Conservation (phyloP, 805 yeast species). For the Candida nitratophila region DNA sequence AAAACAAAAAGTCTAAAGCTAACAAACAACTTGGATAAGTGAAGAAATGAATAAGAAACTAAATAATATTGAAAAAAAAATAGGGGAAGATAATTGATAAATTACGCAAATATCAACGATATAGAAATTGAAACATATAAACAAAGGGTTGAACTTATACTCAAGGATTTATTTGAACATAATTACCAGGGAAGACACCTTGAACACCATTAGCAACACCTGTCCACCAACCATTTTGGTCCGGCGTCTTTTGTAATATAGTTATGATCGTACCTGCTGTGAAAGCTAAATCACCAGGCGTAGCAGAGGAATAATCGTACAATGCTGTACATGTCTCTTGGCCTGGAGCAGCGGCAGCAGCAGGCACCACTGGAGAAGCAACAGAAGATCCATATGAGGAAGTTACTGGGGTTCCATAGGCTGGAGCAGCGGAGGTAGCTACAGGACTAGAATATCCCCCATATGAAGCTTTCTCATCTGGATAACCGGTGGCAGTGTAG, state of each 20-base stretch:
- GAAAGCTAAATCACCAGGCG: slow-evolving; percentile 84
- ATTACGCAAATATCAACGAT: no score
- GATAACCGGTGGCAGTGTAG: slow-evolving; percentile 15
- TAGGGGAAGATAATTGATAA: no score
- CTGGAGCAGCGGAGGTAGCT: slow-evolving; percentile 17
- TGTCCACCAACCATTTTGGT: slow-evolving; percentile 97
- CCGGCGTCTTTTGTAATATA: slow-evolving; percentile 73
- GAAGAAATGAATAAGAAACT: no score
- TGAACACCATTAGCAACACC: slow-evolving; percentile 77
- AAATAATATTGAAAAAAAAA: neutral
- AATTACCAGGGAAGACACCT: slow-evolving; percentile 95
- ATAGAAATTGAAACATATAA: neutral
- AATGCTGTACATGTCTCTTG: slow-evolving; percentile 76
- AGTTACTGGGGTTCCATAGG: slow-evolving; percentile 14
- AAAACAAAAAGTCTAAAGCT: no score
- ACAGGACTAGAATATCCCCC: slow-evolving; percentile 16
- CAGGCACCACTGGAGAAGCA: slow-evolving; percentile 23
- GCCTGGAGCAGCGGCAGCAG: slow-evolving; percentile 30
- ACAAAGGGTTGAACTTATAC: neutral
- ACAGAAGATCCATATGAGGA: slow-evolving; percentile 16
- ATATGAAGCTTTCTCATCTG: slow-evolving; percentile 18
- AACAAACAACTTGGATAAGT: no score
- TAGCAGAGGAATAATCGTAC: slow-evolving; percentile 89
- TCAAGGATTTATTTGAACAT: slow-evolving; percentile 64
- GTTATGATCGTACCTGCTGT: slow-evolving; percentile 84